Evolutionary conservation across 148 eudicot genomes (phyloP).

Genomic region (Silene latifolia): DNA sequence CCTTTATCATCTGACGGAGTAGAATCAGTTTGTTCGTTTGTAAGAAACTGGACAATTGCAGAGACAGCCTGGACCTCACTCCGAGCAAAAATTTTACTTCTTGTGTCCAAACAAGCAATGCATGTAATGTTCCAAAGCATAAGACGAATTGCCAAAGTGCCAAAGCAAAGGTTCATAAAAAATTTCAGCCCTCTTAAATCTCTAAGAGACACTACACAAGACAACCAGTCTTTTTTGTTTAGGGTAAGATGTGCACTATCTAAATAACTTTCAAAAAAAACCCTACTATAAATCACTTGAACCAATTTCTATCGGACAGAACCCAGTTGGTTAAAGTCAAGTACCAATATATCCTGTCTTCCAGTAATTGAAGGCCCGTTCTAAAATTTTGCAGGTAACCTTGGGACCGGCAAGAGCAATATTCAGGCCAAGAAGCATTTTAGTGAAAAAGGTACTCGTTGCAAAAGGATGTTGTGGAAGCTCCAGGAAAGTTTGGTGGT

Average conservation of each 20-base stretch:
- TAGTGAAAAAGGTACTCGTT: no score
- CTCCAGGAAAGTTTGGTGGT: no score
- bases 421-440: no score
- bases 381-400: constrained; percentile 64
- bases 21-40: constrained; percentile 52
- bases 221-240: no score
- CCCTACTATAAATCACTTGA: no score
- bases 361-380: constrained; percentile 75
- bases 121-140: constrained; percentile 5
- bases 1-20: constrained; percentile 59
- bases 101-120: constrained; percentile 80
- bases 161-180: background rate
- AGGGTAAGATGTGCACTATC: no score
- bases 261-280: no score
- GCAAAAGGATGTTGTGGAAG: no score
- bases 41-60: constrained; percentile 66
- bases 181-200: background rate
- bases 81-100: constrained; percentile 64
- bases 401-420: constrained; percentile 80
- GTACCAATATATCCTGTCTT: no score
- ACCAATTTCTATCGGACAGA: no score
- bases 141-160: no score
- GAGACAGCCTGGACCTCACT: constrained; percentile 91
- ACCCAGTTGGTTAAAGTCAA: no score
- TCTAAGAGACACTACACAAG: background rate